These are phyloP conservation scores for Bonnemaisonia californica DNA, from an alignment of 31 red algal species.

Conservation along the genomic window DNA sequence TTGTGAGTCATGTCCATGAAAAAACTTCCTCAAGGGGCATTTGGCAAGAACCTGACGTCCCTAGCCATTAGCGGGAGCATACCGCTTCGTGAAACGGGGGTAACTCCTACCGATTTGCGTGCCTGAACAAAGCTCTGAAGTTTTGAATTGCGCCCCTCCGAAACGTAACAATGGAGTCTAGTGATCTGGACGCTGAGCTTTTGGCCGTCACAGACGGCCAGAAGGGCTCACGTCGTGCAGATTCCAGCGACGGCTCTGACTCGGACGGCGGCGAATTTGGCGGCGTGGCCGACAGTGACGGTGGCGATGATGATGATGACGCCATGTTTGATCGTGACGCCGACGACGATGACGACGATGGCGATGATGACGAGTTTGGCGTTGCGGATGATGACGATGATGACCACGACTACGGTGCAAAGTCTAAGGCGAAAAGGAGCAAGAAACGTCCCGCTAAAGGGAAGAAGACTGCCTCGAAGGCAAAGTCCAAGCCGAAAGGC, in stretches of 20 bases:
- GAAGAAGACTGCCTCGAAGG: slow-evolving; percentile 16
- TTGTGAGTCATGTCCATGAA: too few relatives aligned
- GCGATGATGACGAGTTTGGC: slow-evolving; percentile 9
- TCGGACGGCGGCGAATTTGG: background rate
- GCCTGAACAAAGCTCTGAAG: too few relatives aligned
- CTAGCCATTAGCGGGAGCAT: too few relatives aligned
- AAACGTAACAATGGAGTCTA: background rate
- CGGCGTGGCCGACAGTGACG: background rate
- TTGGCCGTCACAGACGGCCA: background rate
- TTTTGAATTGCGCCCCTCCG: too few relatives aligned
- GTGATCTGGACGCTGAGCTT: background rate
- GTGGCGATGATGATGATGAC: background rate
- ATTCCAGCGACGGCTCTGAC: background rate
- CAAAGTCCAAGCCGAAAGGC: background rate
- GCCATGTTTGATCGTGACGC: background rate
- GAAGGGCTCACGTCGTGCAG: background rate
- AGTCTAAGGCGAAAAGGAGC: background rate
- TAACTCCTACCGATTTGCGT: too few relatives aligned
- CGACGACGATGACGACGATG: background rate
- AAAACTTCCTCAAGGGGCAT: too few relatives aligned
- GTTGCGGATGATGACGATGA: slow-evolving; percentile 3
- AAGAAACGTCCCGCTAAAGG: background rate
- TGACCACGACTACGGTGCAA: background rate
- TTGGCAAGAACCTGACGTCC: too few relatives aligned
- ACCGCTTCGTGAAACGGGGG: too few relatives aligned